Percentiles rank a stretch among this genome's conserved stretches.
These are phyloP conservation scores for Salix brachista DNA, from an alignment of 345 rosid genomes.

Conservation along the genomic window DNA sequence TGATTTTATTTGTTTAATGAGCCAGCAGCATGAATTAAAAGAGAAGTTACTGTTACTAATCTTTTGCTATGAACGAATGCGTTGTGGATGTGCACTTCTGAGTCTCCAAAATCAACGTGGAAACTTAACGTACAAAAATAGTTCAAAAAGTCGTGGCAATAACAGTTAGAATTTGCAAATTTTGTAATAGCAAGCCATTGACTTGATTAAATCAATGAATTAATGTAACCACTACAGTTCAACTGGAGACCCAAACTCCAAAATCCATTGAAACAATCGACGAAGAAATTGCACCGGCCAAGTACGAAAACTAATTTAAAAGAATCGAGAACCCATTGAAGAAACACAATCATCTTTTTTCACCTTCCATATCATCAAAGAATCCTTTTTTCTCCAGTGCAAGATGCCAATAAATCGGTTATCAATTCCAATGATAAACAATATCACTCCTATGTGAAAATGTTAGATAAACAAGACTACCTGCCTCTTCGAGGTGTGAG, in stretches of 20 bases:
- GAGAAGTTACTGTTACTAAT: not conserved
- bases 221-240: not conserved
- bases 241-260: not conserved
- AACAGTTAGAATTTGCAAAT: not conserved
- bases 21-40: not conserved
- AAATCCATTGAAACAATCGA: not conserved
- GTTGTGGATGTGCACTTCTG: not conserved
- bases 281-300: not conserved
- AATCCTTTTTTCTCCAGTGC: not conserved
- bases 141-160: not conserved
- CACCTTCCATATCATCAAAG: not conserved
- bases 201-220: not conserved
- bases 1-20: no score
- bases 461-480: constrained; percentile 8
- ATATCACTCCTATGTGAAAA: constrained; percentile 4
- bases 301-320: not conserved
- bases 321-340: not conserved
- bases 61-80: not conserved
- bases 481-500: constrained; percentile 19
- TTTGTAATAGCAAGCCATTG: not conserved
- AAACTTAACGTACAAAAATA: not conserved
- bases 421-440: constrained; percentile 3
- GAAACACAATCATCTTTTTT: not conserved
- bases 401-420: not conserved
- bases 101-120: not conserved